Conservation (phyloP, 495 filamentous ascomycete species). For the Xylaria palmicola region DNA sequence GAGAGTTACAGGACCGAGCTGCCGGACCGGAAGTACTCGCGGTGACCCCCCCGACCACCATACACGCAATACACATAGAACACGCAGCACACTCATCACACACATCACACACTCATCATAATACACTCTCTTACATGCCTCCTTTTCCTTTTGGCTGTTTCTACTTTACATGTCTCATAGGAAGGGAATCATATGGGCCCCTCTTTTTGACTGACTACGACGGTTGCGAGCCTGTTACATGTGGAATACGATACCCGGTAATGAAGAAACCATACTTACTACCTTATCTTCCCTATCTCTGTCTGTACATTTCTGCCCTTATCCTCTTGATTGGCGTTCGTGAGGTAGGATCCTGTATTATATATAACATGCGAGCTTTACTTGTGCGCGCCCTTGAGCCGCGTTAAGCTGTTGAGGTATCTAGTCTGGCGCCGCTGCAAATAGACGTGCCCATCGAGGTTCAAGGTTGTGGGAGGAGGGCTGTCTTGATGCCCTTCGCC, state of each 20-base stretch:
- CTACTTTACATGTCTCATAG: constrained; percentile 1
- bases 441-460: too few species aligned
- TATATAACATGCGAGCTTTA: constrained; percentile 5
- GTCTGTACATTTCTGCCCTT: background rate
- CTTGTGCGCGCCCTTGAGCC: background rate
- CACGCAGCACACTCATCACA: too few species aligned
- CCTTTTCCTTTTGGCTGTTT: background rate
- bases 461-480: too few species aligned
- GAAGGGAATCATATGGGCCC: background rate
- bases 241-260: constrained; percentile 13
- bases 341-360: constrained; percentile 10
- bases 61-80: too few species aligned
- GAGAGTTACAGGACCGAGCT: constrained; percentile 23
- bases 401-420: background rate
- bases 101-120: too few species aligned
- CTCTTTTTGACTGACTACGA: background rate
- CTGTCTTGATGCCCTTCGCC: too few species aligned
- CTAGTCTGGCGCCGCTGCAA: too few species aligned
- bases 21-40: constrained; percentile 27
- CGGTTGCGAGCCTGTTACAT: background rate
- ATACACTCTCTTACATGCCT: background rate
- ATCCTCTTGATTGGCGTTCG: background rate
- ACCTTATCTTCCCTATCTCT: background rate
- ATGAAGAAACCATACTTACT: background rate
- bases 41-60: too few species aligned